phyloP scores from a whole-genome alignment of 1,284 basidiomycete genomes.

The Hortiboletus rubellus region DNA sequence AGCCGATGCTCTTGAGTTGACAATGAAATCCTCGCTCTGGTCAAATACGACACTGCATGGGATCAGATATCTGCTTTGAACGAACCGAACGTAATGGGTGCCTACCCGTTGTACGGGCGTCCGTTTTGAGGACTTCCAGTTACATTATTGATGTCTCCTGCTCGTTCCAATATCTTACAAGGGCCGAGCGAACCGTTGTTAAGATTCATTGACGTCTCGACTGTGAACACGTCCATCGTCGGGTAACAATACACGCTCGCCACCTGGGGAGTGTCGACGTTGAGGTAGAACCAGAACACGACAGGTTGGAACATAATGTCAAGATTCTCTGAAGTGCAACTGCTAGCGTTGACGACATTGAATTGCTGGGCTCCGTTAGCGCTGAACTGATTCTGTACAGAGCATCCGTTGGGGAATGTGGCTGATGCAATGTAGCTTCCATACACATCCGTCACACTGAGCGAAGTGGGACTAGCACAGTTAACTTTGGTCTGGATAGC shows the following conservation, averaged over 20 bases:
- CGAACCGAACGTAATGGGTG: neutral
- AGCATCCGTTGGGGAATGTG: constrained; percentile 47
- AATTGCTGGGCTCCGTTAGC: constrained; percentile 45
- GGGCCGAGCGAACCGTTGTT: constrained; percentile 41
- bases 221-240: constrained; percentile 43
- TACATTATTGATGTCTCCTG: constrained; percentile 48
- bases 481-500: constrained; percentile 52
- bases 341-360: constrained; percentile 43
- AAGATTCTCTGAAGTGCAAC: constrained; percentile 36
- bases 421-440: constrained; percentile 40
- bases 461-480: constrained; percentile 44
- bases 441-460: constrained; percentile 26
- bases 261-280: constrained; percentile 38
- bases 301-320: constrained; percentile 52
- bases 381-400: constrained; percentile 38
- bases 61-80: neutral
- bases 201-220: constrained; percentile 47
- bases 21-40: constrained; percentile 26
- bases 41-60: constrained; percentile 48
- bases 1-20: constrained; percentile 47
- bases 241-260: constrained; percentile 58
- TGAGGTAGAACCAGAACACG: constrained; percentile 62
- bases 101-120: constrained; percentile 56
- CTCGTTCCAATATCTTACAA: constrained; percentile 36
- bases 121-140: constrained; percentile 45